phyloP scores from a whole-genome alignment of 1,139 yeast species.

The Eremothecium sinecaudum region DNA sequence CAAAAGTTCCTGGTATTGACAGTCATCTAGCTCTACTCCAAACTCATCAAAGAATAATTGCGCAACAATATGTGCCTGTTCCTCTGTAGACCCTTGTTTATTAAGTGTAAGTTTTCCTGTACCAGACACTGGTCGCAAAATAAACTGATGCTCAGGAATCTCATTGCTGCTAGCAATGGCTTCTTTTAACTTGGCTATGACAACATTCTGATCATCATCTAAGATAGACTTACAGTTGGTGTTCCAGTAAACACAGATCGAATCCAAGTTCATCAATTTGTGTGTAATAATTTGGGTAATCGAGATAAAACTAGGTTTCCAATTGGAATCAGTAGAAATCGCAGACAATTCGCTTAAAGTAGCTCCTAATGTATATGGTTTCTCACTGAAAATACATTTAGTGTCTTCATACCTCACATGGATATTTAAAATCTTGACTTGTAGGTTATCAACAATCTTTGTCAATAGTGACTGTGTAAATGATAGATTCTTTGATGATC shows the following conservation, averaged over 20 bases:
- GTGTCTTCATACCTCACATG: conserved; percentile 89
- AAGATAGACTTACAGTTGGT: conserved; percentile 50
- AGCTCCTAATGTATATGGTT: conserved; percentile 75
- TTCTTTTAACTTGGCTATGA: conserved; percentile 38
- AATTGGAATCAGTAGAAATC: conserved; percentile 72
- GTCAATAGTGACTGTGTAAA: conserved; percentile 83
- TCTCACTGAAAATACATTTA: conserved; percentile 45
- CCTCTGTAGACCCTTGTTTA: conserved; percentile 63
- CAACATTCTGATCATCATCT: conserved; percentile 37
- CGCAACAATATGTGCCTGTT: conserved; percentile 63
- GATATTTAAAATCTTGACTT: conserved; percentile 83
- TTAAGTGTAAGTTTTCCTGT: conserved; percentile 73
- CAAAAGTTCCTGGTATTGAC: conserved; percentile 74
- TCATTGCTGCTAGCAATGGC: conserved; percentile 31
- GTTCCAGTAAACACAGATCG: conserved; percentile 79
- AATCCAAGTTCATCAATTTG: conserved; percentile 66
- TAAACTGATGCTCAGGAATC: conserved; percentile 43
- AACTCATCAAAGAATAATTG: conserved; percentile 80
- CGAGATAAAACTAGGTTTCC: conserved; percentile 82
- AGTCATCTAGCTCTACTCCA: conserved; percentile 72
- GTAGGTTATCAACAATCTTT: conserved; percentile 86
- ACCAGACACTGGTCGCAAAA: conserved; percentile 85
- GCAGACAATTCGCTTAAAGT: conserved; percentile 85
- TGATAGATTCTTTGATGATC: conserved; percentile 50
- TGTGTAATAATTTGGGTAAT: conserved; percentile 60